phyloP scores from a whole-genome alignment of 306 rosid species.

The Senna tora region DNA sequence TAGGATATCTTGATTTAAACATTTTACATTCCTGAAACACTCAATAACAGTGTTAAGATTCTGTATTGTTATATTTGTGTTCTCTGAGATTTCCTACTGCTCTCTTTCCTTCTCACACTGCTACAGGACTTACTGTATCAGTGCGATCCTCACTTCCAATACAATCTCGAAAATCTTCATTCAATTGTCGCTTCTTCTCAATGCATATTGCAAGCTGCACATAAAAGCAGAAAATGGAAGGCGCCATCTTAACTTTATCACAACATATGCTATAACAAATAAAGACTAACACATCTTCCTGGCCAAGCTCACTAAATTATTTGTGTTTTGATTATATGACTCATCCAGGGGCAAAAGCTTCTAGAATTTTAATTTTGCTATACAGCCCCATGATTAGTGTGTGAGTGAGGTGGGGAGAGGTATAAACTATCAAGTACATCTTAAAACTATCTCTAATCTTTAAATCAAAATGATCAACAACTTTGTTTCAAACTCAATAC shows the following conservation, averaged over 20 bases:
- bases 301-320: constrained; percentile 33
- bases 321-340: constrained; percentile 7
- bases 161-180: constrained; percentile 91
- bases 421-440: constrained; percentile 25
- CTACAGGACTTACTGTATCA: too few relatives aligned
- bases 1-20: too few relatives aligned
- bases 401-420: neutral
- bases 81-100: too few relatives aligned
- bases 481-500: too few relatives aligned
- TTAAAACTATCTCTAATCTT: neutral
- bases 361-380: constrained; percentile 11
- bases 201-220: too few relatives aligned
- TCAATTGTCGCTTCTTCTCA: constrained; percentile 63
- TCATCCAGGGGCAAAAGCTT: constrained; percentile 22
- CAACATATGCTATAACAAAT: constrained; percentile 17
- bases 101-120: too few relatives aligned
- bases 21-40: too few relatives aligned
- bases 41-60: too few relatives aligned
- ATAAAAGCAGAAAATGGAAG: constrained; percentile 34
- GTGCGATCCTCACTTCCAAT: constrained; percentile 71
- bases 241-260: constrained; percentile 32
- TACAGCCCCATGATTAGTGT: neutral
- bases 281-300: constrained; percentile 8
- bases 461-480: too few relatives aligned
- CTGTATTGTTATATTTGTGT: too few relatives aligned